Percentiles rank a stretch among this genome's conserved stretches.
Conservation (phyloP, 768 basidiomycete genomes). For the Amanita molliuscula region DNA sequence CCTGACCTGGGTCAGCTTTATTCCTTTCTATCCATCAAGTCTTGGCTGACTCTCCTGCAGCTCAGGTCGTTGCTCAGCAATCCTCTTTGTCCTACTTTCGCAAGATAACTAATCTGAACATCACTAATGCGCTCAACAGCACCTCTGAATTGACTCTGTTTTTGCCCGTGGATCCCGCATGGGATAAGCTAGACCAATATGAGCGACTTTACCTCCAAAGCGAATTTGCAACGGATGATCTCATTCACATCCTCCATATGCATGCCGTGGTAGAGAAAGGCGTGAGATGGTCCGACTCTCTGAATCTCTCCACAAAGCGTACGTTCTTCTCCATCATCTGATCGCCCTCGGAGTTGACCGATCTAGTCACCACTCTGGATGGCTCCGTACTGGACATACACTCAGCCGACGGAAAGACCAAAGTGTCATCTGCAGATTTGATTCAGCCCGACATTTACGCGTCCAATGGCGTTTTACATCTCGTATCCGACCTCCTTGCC, state of each 20-base stretch:
- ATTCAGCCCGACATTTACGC: conserved; percentile 81
- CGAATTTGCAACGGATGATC: conserved; percentile 73
- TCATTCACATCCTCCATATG: conserved; percentile 68
- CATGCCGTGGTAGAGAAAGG: conserved; percentile 51
- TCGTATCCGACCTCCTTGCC: conserved; percentile 74
- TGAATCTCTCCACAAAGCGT: conserved; percentile 43
- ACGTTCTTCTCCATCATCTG: conserved; percentile 17
- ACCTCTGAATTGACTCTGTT: conserved; percentile 79
- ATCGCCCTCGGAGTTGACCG: conserved; percentile 7
- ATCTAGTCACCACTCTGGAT: conserved; percentile 57
- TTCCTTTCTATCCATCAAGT: conserved; percentile 1
- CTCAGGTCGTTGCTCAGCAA: conserved; percentile 46
- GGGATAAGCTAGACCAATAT: conserved; percentile 62
- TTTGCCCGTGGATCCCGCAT: conserved; percentile 79
- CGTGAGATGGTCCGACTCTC: conserved; percentile 62
- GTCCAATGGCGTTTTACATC: conserved; percentile 90
- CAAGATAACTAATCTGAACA: conserved; percentile 56
- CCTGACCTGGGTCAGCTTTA: conserved; percentile 52
- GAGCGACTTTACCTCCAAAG: conserved; percentile 87
- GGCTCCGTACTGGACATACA: conserved; percentile 56
- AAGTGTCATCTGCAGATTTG: conserved; percentile 48
- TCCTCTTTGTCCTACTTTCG: conserved; percentile 63
- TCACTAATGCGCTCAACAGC: conserved; percentile 45
- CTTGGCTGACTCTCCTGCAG: conserved; percentile 25
- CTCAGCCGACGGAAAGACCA: conserved; percentile 42